These are phyloP conservation scores for Crucibulum laeve DNA, from an alignment of 768 basidiomycete genomes.

Conservation along the genomic window DNA sequence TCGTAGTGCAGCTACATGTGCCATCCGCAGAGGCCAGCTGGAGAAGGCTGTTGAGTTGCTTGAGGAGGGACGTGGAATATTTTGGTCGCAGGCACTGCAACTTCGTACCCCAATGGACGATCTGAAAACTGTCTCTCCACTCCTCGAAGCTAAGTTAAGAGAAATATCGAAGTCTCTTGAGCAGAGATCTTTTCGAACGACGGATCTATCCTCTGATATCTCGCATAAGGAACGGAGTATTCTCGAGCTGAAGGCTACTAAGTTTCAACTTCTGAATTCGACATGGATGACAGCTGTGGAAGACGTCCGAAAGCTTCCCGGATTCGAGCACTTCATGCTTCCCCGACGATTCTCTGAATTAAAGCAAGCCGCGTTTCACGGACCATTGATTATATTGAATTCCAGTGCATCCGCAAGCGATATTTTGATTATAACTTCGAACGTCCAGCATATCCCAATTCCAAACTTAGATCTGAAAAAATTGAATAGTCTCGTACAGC, in stretches of 20 bases:
- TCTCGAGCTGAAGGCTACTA: not conserved
- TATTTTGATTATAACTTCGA: not conserved
- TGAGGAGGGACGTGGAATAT: not conserved
- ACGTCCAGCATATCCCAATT: not conserved
- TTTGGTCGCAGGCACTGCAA: slow-evolving; percentile 1
- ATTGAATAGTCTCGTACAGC: not conserved
- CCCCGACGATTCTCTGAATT: not conserved
- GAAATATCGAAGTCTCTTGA: not conserved
- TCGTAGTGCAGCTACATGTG: slow-evolving; percentile 1
- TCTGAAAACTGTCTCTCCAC: not conserved
- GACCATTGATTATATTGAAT: not conserved
- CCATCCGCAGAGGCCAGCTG: not conserved
- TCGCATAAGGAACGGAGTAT: no score
- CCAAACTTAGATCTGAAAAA: not conserved
- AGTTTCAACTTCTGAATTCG: not conserved
- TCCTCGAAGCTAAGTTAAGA: not conserved
- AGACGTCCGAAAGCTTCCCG: not conserved
- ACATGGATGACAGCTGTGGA: not conserved
- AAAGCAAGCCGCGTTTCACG: not conserved
- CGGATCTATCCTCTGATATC: no score
- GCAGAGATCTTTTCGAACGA: not conserved
- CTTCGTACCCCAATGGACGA: not conserved
- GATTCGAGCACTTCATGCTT: not conserved
- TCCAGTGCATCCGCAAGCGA: no score
- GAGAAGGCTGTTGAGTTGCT: not conserved